A percentile compares a stretch with the other conserved stretches of the same genome.
These are phyloP conservation scores for Eremothecium gossypii DNA, from an alignment of 1,139 yeast species.

Conservation along the genomic window DNA sequence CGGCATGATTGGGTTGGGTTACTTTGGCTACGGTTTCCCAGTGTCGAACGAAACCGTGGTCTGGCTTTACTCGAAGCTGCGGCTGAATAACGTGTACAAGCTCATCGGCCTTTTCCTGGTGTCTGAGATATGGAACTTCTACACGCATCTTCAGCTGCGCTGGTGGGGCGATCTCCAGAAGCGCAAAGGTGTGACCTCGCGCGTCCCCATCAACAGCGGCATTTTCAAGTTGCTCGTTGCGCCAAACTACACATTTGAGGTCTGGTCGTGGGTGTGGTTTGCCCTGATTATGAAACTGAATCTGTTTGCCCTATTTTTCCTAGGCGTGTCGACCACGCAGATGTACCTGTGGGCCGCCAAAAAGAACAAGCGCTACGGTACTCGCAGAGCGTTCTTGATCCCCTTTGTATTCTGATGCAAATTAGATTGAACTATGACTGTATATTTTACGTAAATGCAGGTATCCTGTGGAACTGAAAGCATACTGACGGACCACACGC, in stretches of 20 bases:
- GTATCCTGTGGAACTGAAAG: background rate
- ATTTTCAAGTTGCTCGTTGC: slow-evolving; percentile 35
- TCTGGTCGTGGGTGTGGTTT: slow-evolving; percentile 61
- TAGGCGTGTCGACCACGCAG: slow-evolving; percentile 61
- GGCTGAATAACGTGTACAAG: slow-evolving; percentile 15
- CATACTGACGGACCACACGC: too few relatives aligned
- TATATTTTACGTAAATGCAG: slow-evolving; percentile 1
- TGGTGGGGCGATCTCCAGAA: slow-evolving; percentile 32
- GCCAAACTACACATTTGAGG: slow-evolving; percentile 90
- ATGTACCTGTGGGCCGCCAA: slow-evolving; percentile 63
- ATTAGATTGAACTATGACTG: background rate
- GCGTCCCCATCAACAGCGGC: slow-evolving; percentile 37
- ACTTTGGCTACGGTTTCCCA: slow-evolving; percentile 55
- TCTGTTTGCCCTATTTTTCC: slow-evolving; percentile 65
- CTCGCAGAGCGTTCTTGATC: slow-evolving; percentile 32
- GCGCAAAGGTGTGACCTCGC: slow-evolving; percentile 32
- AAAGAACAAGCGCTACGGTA: slow-evolving; percentile 44
- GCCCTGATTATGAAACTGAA: slow-evolving; percentile 61
- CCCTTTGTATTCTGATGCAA: slow-evolving; percentile 30
- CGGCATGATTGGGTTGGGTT: slow-evolving; percentile 62
- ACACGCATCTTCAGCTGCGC: slow-evolving; percentile 46
- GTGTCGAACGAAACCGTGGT: slow-evolving; percentile 21
- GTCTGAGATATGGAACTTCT: slow-evolving; percentile 64
- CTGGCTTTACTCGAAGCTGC: slow-evolving; percentile 13
- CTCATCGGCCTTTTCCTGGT: slow-evolving; percentile 46